Percentiles rank a stretch among this genome's conserved stretches.
These are phyloP conservation scores for Fusarium hostae DNA, from an alignment of 2,329 filamentous ascomycete genomes.

Conservation along the genomic window DNA sequence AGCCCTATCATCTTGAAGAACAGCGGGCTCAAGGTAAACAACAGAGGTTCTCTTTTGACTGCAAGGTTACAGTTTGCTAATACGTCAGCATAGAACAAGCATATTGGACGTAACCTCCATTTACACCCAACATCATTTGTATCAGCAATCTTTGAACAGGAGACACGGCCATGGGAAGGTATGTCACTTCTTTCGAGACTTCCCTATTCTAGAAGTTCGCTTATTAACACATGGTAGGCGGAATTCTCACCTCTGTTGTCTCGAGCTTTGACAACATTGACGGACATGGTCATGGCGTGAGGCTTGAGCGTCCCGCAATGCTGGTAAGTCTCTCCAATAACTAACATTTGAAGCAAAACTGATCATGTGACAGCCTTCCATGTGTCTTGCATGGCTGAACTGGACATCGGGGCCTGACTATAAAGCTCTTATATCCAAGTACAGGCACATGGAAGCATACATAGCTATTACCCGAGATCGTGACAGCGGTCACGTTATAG, in stretches of 20 bases:
- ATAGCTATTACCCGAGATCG: conserved; percentile 1
- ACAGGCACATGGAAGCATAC: neutral
- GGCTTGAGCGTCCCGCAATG: neutral
- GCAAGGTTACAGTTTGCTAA: neutral
- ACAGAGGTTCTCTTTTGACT: too few relatives aligned
- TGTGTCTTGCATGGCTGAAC: neutral
- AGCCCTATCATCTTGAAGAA: neutral
- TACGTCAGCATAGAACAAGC: neutral
- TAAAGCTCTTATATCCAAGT: neutral
- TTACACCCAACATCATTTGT: neutral
- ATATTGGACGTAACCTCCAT: conserved; percentile 1
- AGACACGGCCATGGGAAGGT: conserved; percentile 7
- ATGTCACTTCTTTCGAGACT: rapidly evolving
- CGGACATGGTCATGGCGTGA: neutral
- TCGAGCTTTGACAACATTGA: neutral
- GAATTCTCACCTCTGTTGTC: neutral
- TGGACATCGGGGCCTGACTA: neutral
- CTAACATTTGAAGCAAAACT: rapidly evolving
- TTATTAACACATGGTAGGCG: neutral
- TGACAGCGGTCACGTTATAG: neutral
- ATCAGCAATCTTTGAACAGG: neutral
- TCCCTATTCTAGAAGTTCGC: rapidly evolving
- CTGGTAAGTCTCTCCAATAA: neutral
- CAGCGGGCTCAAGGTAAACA: neutral
- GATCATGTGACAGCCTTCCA: neutral